Evolutionary conservation across 495 filamentous ascomycete genomes (phyloP).

Genomic region (Echria macrotheca): DNA sequence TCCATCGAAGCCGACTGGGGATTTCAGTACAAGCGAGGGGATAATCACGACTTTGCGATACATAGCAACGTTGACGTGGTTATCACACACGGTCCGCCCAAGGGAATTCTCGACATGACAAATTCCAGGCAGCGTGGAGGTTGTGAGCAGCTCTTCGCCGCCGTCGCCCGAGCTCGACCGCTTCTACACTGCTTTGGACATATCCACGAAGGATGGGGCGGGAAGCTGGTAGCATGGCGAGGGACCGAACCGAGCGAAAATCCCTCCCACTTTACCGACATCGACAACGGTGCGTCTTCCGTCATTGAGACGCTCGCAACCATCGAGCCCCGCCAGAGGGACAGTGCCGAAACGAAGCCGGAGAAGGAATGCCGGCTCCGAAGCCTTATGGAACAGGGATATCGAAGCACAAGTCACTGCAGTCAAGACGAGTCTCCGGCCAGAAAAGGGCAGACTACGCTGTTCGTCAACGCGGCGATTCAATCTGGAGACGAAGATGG

Average conservation of each 20-base stretch:
- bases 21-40: slow-evolving; percentile 49
- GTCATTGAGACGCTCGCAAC: slow-evolving; percentile 42
- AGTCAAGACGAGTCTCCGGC: slow-evolving; percentile 32
- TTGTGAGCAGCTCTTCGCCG: slow-evolving; percentile 52
- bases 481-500: slow-evolving; percentile 30
- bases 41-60: slow-evolving; percentile 10
- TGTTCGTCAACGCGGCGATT: slow-evolving; percentile 71
- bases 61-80: slow-evolving; percentile 50
- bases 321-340: slow-evolving; percentile 10
- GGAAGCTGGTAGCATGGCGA: slow-evolving; percentile 53
- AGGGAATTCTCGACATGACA: slow-evolving; percentile 50
- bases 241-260: slow-evolving; percentile 9
- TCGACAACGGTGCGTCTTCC: slow-evolving; percentile 27
- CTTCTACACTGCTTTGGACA: slow-evolving; percentile 67
- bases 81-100: slow-evolving; percentile 71
- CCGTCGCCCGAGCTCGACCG: slow-evolving; percentile 49
- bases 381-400: slow-evolving; percentile 8
- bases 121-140: slow-evolving; percentile 39
- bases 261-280: slow-evolving; percentile 33
- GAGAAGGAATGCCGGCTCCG: slow-evolving; percentile 8
- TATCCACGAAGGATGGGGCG: slow-evolving; percentile 74
- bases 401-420: slow-evolving; percentile 27
- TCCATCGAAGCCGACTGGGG: slow-evolving; percentile 51
- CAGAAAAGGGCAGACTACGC: slow-evolving; percentile 49
- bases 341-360: slow-evolving; percentile 2